Evolutionary conservation across 345 rosid species (phyloP).

Genomic region (Stellera chamaejasme): DNA sequence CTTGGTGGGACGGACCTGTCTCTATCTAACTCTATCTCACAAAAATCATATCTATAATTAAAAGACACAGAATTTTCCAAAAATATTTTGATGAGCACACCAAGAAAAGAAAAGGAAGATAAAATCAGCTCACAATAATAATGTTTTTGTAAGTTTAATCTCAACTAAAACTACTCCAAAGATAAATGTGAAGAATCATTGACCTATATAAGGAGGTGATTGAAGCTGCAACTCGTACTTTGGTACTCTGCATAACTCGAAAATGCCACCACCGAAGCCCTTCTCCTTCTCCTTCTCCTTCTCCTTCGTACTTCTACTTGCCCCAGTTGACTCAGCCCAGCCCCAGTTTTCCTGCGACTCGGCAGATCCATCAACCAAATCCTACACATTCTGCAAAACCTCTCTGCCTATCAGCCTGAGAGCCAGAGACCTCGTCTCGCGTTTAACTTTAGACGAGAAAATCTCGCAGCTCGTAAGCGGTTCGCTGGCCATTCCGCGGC

Average conservation of each 20-base stretch:
- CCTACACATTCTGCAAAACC: slow-evolving; percentile 47
- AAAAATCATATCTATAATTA: too few species aligned
- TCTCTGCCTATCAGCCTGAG: slow-evolving; percentile 44
- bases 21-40: too few species aligned
- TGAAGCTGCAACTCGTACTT: neutral
- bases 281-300: neutral
- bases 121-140: too few species aligned
- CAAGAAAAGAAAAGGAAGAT: too few species aligned
- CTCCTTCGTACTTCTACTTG: slow-evolving; percentile 4
- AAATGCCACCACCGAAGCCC: slow-evolving; percentile 2
- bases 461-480: slow-evolving; percentile 68
- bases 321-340: slow-evolving; percentile 20
- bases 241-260: neutral
- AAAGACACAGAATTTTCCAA: too few species aligned
- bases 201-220: too few species aligned
- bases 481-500: slow-evolving; percentile 61
- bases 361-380: slow-evolving; percentile 33
- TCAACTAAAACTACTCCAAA: too few species aligned
- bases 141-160: too few species aligned
- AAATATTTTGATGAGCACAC: too few species aligned
- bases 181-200: too few species aligned
- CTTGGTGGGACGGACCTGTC: too few species aligned
- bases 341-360: slow-evolving; percentile 61
- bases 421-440: slow-evolving; percentile 60
- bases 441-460: slow-evolving; percentile 73